Evolutionary conservation across 2,329 filamentous ascomycete genomes (phyloP).

Genomic region (Fusarium sp.): DNA sequence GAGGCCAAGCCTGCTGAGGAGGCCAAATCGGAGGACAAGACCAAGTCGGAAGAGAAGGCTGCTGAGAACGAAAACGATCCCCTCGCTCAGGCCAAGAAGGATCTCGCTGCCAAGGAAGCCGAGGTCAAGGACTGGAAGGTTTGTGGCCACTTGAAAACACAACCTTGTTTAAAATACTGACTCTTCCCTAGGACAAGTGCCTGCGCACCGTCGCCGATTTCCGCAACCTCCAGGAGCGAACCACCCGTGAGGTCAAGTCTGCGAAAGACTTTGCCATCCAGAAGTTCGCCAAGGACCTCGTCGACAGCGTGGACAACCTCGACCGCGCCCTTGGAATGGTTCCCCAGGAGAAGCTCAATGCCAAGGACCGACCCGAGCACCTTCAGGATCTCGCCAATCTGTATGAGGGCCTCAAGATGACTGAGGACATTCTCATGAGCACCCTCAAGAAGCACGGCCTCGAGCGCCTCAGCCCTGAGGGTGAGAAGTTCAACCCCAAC

Average conservation of each 20-base stretch:
- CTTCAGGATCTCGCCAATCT: slow-evolving; percentile 82
- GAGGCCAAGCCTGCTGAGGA: slow-evolving; percentile 49
- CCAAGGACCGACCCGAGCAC: slow-evolving; percentile 62
- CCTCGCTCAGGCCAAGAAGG: slow-evolving; percentile 62
- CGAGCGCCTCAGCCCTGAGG: slow-evolving; percentile 85
- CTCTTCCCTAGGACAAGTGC: slow-evolving; percentile 81
- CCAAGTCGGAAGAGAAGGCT: slow-evolving; percentile 49
- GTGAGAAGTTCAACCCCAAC: slow-evolving; percentile 95
- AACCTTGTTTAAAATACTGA: slow-evolving; percentile 15
- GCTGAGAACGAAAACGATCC: slow-evolving; percentile 51
- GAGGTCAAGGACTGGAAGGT: slow-evolving; percentile 86
- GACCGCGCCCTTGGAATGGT: slow-evolving; percentile 90
- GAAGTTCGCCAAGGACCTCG: slow-evolving; percentile 92
- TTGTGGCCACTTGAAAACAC: slow-evolving; percentile 42
- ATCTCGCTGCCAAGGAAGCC: slow-evolving; percentile 65
- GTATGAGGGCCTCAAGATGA: slow-evolving; percentile 95
- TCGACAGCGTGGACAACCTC: slow-evolving; percentile 96
- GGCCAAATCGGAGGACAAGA: slow-evolving; percentile 46
- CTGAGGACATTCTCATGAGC: slow-evolving; percentile 85
- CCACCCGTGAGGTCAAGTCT: slow-evolving; percentile 86
- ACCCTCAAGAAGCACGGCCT: slow-evolving; percentile 95
- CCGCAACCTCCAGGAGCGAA: slow-evolving; percentile 97
- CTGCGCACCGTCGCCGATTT: slow-evolving; percentile 95
- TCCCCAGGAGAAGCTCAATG: slow-evolving; percentile 76
- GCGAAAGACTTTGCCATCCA: slow-evolving; percentile 95